phyloP scores from a whole-genome alignment of 768 basidiomycete genomes.

The Albatrellus ellisii region DNA sequence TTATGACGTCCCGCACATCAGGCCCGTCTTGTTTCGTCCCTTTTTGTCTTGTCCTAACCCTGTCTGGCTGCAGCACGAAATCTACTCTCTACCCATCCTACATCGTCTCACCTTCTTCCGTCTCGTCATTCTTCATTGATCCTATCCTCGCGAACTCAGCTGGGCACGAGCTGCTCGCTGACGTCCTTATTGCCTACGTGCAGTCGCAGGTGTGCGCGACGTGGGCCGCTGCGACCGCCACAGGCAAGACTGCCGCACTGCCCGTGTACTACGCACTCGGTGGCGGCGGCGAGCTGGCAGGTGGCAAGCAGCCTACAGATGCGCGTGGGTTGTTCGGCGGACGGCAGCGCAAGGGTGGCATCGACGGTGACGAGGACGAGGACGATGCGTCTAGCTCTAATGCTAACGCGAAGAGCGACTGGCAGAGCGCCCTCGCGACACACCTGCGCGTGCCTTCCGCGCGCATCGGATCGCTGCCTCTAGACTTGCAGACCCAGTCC shows the following conservation, averaged over 20 bases:
- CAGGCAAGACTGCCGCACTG: conserved; percentile 9
- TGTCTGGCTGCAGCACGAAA: conserved; percentile 41
- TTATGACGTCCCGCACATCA: conserved; percentile 92
- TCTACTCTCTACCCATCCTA: conserved; percentile 73
- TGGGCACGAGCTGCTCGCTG: conserved; percentile 83
- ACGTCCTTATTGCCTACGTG: conserved; percentile 84
- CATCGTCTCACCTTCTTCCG: conserved; percentile 54
- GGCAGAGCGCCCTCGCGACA: conserved; percentile 13
- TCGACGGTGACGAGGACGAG: conserved; percentile 8
- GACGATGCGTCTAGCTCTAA: conserved; percentile 7
- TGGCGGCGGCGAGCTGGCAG: conserved; percentile 13
- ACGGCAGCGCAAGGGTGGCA: conserved; percentile 56
- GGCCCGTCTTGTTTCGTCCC: conserved; percentile 22
- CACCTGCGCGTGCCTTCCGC: conserved; percentile 51
- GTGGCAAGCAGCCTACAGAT: conserved; percentile 26
- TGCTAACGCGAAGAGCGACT: conserved; percentile 6
- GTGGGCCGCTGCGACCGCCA: conserved; percentile 48
- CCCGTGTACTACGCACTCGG: conserved; percentile 11
- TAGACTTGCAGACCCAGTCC: conserved; percentile 22
- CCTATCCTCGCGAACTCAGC: conserved; percentile 63
- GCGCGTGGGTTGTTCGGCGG: conserved; percentile 73
- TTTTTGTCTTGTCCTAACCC: not conserved
- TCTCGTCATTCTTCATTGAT: conserved; percentile 67
- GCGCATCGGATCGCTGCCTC: conserved; percentile 57
- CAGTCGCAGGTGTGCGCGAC: conserved; percentile 80